Percentiles rank a stretch among this genome's conserved stretches.
Evolutionary conservation across 2,329 filamentous ascomycete genomes (phyloP).

Genomic region (Hypoxylon sp.): DNA sequence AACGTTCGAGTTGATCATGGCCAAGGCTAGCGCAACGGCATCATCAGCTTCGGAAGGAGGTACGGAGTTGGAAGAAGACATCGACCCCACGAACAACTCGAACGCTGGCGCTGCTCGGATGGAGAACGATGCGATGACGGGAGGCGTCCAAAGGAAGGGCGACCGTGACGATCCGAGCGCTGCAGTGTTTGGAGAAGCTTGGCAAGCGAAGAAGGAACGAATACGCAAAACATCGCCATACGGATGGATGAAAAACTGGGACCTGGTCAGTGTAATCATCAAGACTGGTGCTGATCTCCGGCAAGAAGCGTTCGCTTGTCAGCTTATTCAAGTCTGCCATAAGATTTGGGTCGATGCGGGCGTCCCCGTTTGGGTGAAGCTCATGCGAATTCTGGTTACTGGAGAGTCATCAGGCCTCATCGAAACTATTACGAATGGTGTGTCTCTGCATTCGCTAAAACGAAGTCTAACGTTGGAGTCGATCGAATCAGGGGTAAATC

Average conservation of each 20-base stretch:
- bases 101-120: conserved; percentile 82
- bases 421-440: conserved; percentile 88
- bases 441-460: conserved; percentile 86
- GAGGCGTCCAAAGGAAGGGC: conserved; percentile 80
- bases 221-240: conserved; percentile 85
- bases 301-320: conserved; percentile 87
- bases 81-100: conserved; percentile 66
- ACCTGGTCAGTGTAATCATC: conserved; percentile 85
- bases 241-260: conserved; percentile 91
- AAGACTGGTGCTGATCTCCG: conserved; percentile 85
- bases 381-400: conserved; percentile 86
- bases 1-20: conserved; percentile 85
- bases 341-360: conserved; percentile 81
- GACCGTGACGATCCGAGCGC: conserved; percentile 87
- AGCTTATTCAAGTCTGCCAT: conserved; percentile 82
- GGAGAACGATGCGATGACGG: conserved; percentile 90
- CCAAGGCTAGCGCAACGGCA: conserved; percentile 57
- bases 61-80: conserved; percentile 48
- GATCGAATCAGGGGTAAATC: conserved; percentile 76
- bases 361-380: conserved; percentile 85
- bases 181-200: conserved; percentile 86
- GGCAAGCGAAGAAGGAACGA: conserved; percentile 84
- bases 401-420: conserved; percentile 85
- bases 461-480: conserved; percentile 80
- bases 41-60: conserved; percentile 50